Conservation (phyloP, 2,329 filamentous ascomycete species). For the Hortaea werneckii region DNA sequence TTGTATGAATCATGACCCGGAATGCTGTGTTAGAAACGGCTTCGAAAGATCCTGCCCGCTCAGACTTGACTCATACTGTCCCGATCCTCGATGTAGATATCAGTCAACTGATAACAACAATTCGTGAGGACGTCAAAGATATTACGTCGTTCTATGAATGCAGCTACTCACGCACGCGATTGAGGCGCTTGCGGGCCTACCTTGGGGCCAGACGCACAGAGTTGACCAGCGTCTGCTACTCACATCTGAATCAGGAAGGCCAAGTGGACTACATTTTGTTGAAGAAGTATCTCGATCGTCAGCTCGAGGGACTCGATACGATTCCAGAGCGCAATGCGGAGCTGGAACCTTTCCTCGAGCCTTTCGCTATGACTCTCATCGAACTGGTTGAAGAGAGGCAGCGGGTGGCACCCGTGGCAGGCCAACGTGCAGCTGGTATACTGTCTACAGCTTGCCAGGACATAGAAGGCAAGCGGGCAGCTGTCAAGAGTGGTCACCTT, state of each 20-base stretch:
- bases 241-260: not conserved
- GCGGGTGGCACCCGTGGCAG: constrained; percentile 34
- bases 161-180: not conserved
- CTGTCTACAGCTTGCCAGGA: constrained; percentile 29
- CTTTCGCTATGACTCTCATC: constrained; percentile 34
- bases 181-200: not conserved
- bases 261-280: not conserved
- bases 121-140: constrained; percentile 1
- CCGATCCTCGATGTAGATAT: too few relatives aligned
- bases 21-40: too few relatives aligned
- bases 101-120: too few relatives aligned
- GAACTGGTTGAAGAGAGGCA: constrained; percentile 41
- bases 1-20: too few relatives aligned
- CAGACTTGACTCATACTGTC: too few relatives aligned
- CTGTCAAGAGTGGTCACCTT: constrained; percentile 28
- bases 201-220: not conserved
- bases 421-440: constrained; percentile 33
- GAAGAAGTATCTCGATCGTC: not conserved
- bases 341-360: constrained; percentile 27
- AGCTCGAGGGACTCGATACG: not conserved
- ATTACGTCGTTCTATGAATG: constrained; percentile 1
- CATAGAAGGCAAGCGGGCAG: constrained; percentile 25
- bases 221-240: not conserved
- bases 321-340: not conserved
- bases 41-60: too few relatives aligned